These are phyloP conservation scores for Phytophthora melonis DNA, from an alignment of 352 stramenopile genomes.

Conservation along the genomic window DNA sequence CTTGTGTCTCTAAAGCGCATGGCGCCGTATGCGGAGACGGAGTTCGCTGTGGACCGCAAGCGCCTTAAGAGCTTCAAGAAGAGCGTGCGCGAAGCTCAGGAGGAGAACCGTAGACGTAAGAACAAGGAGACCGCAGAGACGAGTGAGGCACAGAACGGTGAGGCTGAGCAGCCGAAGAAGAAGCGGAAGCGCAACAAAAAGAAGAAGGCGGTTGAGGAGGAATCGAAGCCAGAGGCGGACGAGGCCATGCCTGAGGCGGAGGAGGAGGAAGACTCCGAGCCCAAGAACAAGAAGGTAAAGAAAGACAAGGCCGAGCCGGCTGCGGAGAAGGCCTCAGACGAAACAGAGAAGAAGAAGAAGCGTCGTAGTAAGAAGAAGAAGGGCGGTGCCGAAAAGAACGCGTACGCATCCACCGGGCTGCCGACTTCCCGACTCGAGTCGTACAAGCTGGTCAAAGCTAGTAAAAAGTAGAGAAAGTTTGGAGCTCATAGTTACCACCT, in stretches of 20 bases:
- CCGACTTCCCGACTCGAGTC: conserved; percentile 83
- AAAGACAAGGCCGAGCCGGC: conserved; percentile 16
- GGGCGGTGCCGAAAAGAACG: conserved; percentile 51
- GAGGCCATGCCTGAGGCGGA: conserved; percentile 17
- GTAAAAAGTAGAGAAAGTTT: conserved; percentile 57
- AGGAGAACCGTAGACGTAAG: conserved; percentile 51
- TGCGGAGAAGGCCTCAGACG: conserved; percentile 21
- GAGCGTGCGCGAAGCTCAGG: conserved; percentile 49
- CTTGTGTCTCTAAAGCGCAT: conserved; percentile 98
- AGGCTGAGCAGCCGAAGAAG: conserved; percentile 55
- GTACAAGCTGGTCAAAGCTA: conserved; percentile 80
- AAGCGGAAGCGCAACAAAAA: conserved; percentile 82
- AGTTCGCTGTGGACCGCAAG: conserved; percentile 79
- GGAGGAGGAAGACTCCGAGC: conserved; percentile 9
- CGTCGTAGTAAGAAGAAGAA: conserved; percentile 73
- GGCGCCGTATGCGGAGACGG: conserved; percentile 93
- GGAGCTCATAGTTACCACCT: background rate
- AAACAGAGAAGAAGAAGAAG: conserved; percentile 59
- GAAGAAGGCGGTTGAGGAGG: conserved; percentile 43
- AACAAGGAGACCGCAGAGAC: conserved; percentile 33
- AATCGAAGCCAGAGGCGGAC: conserved; percentile 25
- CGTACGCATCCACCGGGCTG: conserved; percentile 61
- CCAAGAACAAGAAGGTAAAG: conserved; percentile 58
- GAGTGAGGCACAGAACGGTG: conserved; percentile 19
- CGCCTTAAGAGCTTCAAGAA: conserved; percentile 84